Base-by-base conservation (phyloP, 1,284 basidiomycete genomes). In the Flammula alnicola region DNA sequence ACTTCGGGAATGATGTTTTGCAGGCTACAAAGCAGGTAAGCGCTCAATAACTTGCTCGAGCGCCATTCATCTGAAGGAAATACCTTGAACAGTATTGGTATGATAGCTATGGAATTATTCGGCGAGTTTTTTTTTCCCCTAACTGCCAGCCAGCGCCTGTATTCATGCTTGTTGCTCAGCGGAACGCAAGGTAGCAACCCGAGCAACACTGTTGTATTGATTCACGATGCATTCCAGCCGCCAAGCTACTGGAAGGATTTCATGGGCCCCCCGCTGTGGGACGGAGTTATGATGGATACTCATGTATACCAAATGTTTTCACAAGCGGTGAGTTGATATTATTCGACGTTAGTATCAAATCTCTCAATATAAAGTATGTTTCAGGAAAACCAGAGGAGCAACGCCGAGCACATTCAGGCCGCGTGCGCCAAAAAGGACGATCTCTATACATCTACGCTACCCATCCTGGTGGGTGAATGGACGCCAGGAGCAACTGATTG, bases 391-490 rank as follows among this genome's bases (percentile, higher is more conserved):
- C 65, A 70, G 5, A 76, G 75, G 68, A 69, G 70, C 44, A 64
- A 81, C 55, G 61, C 73, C n/a, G 63, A 86, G 51, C 91, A 93
- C 60, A 85, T 94, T 48, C 44, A 67, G 42, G 67, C 76, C 27
- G 84, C 86, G 4, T 94, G 91, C 63, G 57, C 52, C 43, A 69
- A 75, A 35, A 74, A 68, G 3, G n/a, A 63, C 9, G 57, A 68
- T 3, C 77, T 91, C 38, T 64, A 75, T 0, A 62, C 62, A 3
- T 86, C 83, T 59, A 76, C 84, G 27, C 74, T 91, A 8, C 89
- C 85, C 86, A 70, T 80, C 27, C 70, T 94, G 42, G 88, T 93
- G 31, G 91, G 91, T 49, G 91, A 94, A 71, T 94, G 91, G 90
- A 80, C 88, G 0, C 79, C 88, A 31, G 91, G 90, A 1, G 70